Conservation (phyloP, 768 basidiomycete genomes). For the Phylloporus arenicola region DNA sequence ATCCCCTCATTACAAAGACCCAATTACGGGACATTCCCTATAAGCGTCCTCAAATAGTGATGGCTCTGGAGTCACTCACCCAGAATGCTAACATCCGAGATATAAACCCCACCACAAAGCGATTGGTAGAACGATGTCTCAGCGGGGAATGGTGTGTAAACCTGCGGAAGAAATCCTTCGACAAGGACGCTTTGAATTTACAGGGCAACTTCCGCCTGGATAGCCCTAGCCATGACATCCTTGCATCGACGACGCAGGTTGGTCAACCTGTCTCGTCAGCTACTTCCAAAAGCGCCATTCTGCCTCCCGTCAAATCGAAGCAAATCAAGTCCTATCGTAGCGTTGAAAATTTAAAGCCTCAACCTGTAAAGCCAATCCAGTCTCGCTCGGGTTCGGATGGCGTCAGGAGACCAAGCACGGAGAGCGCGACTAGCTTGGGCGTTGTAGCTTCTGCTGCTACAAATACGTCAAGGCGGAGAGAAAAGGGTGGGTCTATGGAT, state of each 20-base stretch:
- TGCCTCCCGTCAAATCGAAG: slow-evolving; percentile 31
- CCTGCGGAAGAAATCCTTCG: slow-evolving; percentile 40
- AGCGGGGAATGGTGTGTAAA: slow-evolving; percentile 82
- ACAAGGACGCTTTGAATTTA: slow-evolving; percentile 23
- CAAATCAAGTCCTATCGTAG: slow-evolving; percentile 61
- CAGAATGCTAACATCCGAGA: slow-evolving; percentile 74
- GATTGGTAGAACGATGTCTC: slow-evolving; percentile 89
- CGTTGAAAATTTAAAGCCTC: slow-evolving; percentile 49
- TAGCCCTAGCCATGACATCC: slow-evolving; percentile 42
- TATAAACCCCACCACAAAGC: slow-evolving; percentile 78
- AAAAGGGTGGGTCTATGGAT: slow-evolving; percentile 26
- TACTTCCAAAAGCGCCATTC: slow-evolving; percentile 17
- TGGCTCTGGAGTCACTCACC: slow-evolving; percentile 71
- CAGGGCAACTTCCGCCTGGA: slow-evolving; percentile 29
- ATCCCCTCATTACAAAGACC: slow-evolving; percentile 91
- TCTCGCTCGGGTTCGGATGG: slow-evolving; percentile 33
- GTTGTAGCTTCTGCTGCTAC: slow-evolving; percentile 25
- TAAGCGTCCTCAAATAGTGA: slow-evolving; percentile 87
- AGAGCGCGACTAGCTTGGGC: slow-evolving; percentile 31
- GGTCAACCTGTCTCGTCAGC: slow-evolving; percentile 1
- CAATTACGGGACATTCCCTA: slow-evolving; percentile 82
- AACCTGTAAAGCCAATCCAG: slow-evolving; percentile 21
- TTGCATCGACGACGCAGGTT: slow-evolving; percentile 34
- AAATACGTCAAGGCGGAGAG: slow-evolving; percentile 17
- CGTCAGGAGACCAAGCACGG: slow-evolving; percentile 37